These are phyloP conservation scores for Verticillium klebahnii DNA, from an alignment of 2,329 filamentous ascomycete genomes.

Conservation along the genomic window DNA sequence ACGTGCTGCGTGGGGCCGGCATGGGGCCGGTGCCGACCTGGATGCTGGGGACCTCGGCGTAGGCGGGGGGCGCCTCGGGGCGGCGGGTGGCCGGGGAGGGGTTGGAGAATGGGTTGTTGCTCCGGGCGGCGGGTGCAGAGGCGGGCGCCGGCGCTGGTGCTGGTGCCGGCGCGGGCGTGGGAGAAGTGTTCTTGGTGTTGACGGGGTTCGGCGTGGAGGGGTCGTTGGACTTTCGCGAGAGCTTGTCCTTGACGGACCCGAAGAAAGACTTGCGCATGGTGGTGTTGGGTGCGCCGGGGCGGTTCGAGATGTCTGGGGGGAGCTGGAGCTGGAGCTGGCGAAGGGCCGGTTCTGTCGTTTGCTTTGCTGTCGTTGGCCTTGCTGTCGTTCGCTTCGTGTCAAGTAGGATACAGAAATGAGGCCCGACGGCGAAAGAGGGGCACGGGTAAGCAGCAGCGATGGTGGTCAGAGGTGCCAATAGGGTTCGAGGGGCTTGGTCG, in stretches of 20 bases:
- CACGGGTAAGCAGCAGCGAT: background rate
- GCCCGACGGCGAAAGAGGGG: background rate
- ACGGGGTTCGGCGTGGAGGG: slow-evolving; percentile 1
- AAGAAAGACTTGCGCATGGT: slow-evolving; percentile 20
- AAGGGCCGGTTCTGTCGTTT: no score
- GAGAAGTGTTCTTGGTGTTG: background rate
- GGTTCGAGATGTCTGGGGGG: background rate
- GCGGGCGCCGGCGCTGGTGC: background rate
- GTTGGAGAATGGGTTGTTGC: slow-evolving; percentile 11
- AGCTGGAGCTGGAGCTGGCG: background rate
- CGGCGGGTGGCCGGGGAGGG: slow-evolving; percentile 13
- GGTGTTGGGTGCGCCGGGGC: background rate
- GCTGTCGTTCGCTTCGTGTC: no score
- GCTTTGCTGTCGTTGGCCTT: no score
- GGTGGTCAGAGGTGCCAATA: background rate
- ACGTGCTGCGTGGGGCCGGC: slow-evolving; percentile 9
- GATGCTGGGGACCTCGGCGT: slow-evolving; percentile 13
- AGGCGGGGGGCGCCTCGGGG: slow-evolving; percentile 30
- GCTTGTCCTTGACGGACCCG: slow-evolving; percentile 26
- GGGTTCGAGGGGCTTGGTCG: background rate
- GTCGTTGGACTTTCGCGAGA: slow-evolving; percentile 18
- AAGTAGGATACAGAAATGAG: background rate
- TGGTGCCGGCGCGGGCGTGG: background rate
- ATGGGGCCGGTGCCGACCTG: slow-evolving; percentile 1
- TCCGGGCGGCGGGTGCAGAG: background rate